Evolutionary conservation across 2,329 filamentous ascomycete genomes (phyloP).

Genomic region (Macrophomina phaseolina): DNA sequence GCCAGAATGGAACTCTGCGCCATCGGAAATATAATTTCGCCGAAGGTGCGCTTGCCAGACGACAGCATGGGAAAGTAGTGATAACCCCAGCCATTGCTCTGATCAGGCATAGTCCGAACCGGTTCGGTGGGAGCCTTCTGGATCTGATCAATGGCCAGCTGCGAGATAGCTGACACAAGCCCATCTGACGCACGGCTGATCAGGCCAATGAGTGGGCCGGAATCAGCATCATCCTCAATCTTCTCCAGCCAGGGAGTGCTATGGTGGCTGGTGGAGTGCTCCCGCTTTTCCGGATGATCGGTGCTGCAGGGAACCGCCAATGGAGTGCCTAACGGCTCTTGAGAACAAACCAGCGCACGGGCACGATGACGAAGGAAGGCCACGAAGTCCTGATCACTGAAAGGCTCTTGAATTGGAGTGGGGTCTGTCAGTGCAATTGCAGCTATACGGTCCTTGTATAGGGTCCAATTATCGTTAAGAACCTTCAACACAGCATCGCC

Average conservation of each 20-base stretch:
- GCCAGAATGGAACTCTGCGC: constrained; percentile 1
- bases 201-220: neutral
- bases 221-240: neutral
- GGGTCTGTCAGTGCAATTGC: constrained; percentile 22
- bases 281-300: neutral
- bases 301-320: neutral
- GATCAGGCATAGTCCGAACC: neutral
- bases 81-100: constrained; percentile 20
- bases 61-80: constrained; percentile 25
- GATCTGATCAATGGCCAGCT: constrained; percentile 6
- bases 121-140: neutral
- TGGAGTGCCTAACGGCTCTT: constrained; percentile 12
- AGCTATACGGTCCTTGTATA: constrained; percentile 18
- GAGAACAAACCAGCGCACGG: constrained; percentile 13
- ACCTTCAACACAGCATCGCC: constrained; percentile 15
- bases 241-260: constrained; percentile 7
- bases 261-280: neutral
- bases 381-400: constrained; percentile 11
- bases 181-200: neutral
- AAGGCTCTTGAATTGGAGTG: constrained; percentile 9
- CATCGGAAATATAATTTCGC: constrained; percentile 16
- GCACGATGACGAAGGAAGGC: constrained; percentile 18
- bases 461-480: constrained; percentile 9
- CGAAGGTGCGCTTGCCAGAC: constrained; percentile 11
- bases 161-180: constrained; percentile 13